A percentile compares a stretch with the other conserved stretches of the same genome.
Conservation (phyloP, 1,139 yeast genomes). For the Hyphopichia burtonii region DNA sequence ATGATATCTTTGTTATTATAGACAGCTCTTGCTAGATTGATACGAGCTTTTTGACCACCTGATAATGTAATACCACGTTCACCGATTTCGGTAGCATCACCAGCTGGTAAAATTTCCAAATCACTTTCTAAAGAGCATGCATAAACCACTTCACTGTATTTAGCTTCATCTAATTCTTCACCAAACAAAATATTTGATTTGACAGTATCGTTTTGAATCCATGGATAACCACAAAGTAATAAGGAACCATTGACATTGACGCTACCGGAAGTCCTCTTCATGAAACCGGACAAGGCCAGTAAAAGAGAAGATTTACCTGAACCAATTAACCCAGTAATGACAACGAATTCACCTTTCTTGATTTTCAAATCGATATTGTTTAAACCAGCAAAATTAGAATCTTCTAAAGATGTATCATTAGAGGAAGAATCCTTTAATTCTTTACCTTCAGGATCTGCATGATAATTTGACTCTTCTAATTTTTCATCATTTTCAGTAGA, state of each 20-base stretch:
- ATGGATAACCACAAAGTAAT: conserved; percentile 50
- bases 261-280: conserved; percentile 44
- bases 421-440: conserved; percentile 2
- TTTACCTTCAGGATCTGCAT: conserved; percentile 1
- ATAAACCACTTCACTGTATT: conserved; percentile 28
- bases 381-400: conserved; percentile 13
- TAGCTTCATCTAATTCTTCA: conserved; percentile 19
- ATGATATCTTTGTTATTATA: conserved; percentile 41
- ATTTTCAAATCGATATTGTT: conserved; percentile 42
- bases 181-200: conserved; percentile 41
- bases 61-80: conserved; percentile 50
- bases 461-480: neutral
- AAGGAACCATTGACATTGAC: conserved; percentile 39
- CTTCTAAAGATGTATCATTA: neutral
- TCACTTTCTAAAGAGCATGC: conserved; percentile 39
- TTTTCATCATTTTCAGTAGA: neutral
- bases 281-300: conserved; percentile 57
- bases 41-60: conserved; percentile 51
- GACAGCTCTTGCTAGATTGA: conserved; percentile 47
- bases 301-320: conserved; percentile 70
- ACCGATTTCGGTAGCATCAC: conserved; percentile 48
- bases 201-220: conserved; percentile 48
- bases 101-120: conserved; percentile 39
- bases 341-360: conserved; percentile 58
- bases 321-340: conserved; percentile 72